Conservation (phyloP, 1,284 basidiomycete genomes). For the Pseudozyma hubeiensis region DNA sequence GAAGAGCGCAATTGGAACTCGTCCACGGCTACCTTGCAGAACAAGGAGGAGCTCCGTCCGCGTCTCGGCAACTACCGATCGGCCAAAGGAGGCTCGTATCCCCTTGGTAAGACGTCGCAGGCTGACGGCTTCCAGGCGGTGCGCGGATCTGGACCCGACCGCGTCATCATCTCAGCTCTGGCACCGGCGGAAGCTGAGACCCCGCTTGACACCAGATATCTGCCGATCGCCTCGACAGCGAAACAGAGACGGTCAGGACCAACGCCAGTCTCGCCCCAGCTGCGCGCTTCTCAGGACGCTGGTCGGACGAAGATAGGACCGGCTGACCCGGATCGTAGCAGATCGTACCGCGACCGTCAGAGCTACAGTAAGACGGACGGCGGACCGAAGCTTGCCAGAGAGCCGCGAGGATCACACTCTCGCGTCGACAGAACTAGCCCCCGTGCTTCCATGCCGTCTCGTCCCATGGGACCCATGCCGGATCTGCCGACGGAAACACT, state of each 20-base stretch:
- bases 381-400: not conserved
- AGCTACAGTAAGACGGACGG: not conserved
- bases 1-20: conserved; percentile 31
- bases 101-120: conserved; percentile 3
- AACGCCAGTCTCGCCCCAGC: not conserved
- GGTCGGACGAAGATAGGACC: not conserved
- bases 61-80: conserved; percentile 11
- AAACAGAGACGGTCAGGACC: conserved; percentile 10
- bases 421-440: conserved; percentile 7
- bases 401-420: conserved; percentile 7
- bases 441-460: conserved; percentile 15
- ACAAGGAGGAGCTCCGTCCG: conserved; percentile 14
- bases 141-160: conserved; percentile 23
- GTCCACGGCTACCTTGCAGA: conserved; percentile 19
- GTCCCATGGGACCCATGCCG: conserved; percentile 12
- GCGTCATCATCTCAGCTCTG: conserved; percentile 21
- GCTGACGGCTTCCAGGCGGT: conserved; percentile 27
- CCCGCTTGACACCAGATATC: not conserved
- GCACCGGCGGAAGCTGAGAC: not conserved
- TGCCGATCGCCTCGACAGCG: conserved; percentile 3
- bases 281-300: conserved; percentile 8
- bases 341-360: conserved; percentile 11
- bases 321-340: conserved; percentile 6
- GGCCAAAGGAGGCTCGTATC: conserved; percentile 13
- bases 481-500: conserved; percentile 4